Base-by-base conservation (phyloP, 805 yeast genomes). In the Metschnikowia santaceciliae region DNA sequence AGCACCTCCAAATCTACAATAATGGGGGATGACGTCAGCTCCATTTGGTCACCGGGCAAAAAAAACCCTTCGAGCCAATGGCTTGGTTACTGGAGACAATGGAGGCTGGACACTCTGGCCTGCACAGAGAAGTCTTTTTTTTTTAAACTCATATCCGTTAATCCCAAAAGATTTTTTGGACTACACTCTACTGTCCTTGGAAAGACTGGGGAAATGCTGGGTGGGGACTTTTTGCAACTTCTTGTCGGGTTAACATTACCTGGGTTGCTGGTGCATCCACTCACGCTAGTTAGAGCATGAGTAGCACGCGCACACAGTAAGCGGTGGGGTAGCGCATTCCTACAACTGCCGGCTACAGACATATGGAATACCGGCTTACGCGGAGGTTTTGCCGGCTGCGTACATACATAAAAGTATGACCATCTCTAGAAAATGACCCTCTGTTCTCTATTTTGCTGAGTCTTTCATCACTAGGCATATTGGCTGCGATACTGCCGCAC, bases 281-380 rank as follows among this genome's bases (percentile, higher is more conserved):
- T 23, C 7, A 15, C 20, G 43, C 33, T 23, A 19, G 22, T 15
- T 26, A 6, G 34, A 26, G 43, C 33, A 40, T 40, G 43, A 23
- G 43, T 23, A 40, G 43, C 33, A 40, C 33, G 43, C 43, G 43
- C 43, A 26, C 11, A 26, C 33, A n/a, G 43, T 40, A 40, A 40
- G 43, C 20, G 33, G 34, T 40, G 43, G 17, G 33, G 23, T 26
- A 10, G 33, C 30, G 43, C 43, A 40, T 40, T 8, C 13, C 33
- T 40, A n/a, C 33, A 26, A 40, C 14, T 40, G 11, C 43, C 20
- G 10, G 20, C 33, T 7, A 10, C 14, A 15, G 17, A 23, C 32
- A 11, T 13, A 1, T 17, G 17, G n/a, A 14, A 38, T 4, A 3
- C n/a, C 8, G 23, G 5, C 23, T n/a, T 4, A 37, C 23, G n/a